Percentiles rank a stretch among this genome's conserved stretches.
phyloP scores from a whole-genome alignment of 2,329 filamentous ascomycete species.

The Pseudocercospora eumusae region DNA sequence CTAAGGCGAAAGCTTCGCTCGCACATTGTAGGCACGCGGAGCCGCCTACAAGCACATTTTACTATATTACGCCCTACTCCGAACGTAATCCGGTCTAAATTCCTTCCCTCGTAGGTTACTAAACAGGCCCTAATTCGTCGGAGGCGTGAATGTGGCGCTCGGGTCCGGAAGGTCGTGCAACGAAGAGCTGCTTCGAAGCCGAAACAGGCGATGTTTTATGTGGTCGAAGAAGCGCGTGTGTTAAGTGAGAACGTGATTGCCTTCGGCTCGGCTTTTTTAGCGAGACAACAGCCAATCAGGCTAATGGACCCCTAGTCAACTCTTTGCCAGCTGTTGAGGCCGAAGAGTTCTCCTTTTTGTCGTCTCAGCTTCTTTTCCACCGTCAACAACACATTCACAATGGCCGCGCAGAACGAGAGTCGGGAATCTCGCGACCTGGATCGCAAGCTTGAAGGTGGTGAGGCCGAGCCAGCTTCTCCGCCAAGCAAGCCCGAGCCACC shows the following conservation, averaged over 20 bases:
- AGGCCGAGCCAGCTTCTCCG: constrained; percentile 62
- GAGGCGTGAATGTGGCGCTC: neutral
- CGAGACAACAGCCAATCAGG: neutral
- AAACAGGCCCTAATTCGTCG: neutral
- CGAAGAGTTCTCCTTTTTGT: neutral
- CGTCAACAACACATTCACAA: neutral
- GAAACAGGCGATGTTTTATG: neutral
- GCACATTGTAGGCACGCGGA: no score
- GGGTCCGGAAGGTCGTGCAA: neutral
- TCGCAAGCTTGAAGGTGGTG: constrained; percentile 61
- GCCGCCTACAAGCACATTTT: no score
- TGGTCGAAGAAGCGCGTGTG: no score
- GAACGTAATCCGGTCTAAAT: no score
- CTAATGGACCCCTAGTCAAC: neutral
- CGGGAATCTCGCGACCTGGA: constrained; percentile 76
- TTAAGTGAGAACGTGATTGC: no score
- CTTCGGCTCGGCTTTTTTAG: neutral
- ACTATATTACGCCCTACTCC: no score
- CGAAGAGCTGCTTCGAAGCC: neutral
- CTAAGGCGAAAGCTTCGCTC: no score
- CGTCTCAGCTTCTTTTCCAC: neutral
- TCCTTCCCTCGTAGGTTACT: no score
- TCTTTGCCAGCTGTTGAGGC: neutral
- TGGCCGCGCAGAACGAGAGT: constrained; percentile 61
- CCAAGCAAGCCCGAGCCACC: constrained; percentile 66